Evolutionary conservation across 192 early-diverging fungal genomes (phyloP).

Genomic region (Backusella westeae): DNA sequence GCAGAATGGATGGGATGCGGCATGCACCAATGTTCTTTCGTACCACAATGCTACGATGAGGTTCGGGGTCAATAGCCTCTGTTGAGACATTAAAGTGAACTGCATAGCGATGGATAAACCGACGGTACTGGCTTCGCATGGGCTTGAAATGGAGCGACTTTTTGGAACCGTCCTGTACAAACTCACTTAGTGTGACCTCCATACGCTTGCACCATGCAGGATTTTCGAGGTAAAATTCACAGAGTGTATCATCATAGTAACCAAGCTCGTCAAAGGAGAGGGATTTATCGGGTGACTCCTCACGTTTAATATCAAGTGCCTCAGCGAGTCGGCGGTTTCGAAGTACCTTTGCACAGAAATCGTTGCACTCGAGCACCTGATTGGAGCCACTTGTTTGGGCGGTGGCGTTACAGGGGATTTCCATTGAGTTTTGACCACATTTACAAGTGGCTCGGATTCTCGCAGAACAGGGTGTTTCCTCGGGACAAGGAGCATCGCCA

Average conservation of each 20-base stretch:
- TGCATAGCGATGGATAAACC: slow-evolving; percentile 72
- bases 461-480: slow-evolving; percentile 67
- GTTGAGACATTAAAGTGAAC: slow-evolving; percentile 70
- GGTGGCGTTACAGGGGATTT: slow-evolving; percentile 68
- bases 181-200: slow-evolving; percentile 64
- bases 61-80: slow-evolving; percentile 80
- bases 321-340: slow-evolving; percentile 79
- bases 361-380: slow-evolving; percentile 70
- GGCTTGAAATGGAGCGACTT: slow-evolving; percentile 62
- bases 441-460: slow-evolving; percentile 62
- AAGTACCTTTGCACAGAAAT: slow-evolving; percentile 72
- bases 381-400: slow-evolving; percentile 41
- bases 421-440: slow-evolving; percentile 68
- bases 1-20: slow-evolving; percentile 33
- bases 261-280: slow-evolving; percentile 25
- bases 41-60: slow-evolving; percentile 64
- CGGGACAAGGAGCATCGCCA: slow-evolving; percentile 70
- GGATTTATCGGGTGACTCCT: slow-evolving; percentile 20
- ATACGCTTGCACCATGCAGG: slow-evolving; percentile 64
- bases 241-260: slow-evolving; percentile 59
- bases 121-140: slow-evolving; percentile 61
- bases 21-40: slow-evolving; percentile 44
- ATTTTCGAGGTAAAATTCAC: slow-evolving; percentile 66
- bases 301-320: slow-evolving; percentile 65
- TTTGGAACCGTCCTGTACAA: slow-evolving; percentile 58